Conservation (phyloP, 1,284 basidiomycete species). For the Sparassis latifolia region DNA sequence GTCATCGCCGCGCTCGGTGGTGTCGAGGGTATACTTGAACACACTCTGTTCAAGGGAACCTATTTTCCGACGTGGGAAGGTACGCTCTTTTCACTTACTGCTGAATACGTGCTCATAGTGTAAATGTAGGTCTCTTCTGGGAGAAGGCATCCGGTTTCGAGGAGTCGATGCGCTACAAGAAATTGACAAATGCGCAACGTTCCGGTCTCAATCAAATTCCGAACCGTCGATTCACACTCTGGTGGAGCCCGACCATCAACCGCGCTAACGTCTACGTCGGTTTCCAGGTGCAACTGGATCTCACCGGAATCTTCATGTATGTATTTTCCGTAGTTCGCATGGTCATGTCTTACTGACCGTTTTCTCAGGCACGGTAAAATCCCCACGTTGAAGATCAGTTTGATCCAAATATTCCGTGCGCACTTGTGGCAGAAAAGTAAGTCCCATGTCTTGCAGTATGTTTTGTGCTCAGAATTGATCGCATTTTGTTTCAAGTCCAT, state of each 20-base stretch:
- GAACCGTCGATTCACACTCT: conserved; percentile 99
- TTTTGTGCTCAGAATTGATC: neutral
- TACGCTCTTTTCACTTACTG: conserved; percentile 20
- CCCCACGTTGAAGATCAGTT: conserved; percentile 94
- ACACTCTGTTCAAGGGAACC: conserved; percentile 96
- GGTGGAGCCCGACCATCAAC: conserved; percentile 99
- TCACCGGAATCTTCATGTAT: conserved; percentile 90
- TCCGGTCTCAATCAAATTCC: conserved; percentile 98
- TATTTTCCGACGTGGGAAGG: conserved; percentile 92
- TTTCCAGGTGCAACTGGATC: conserved; percentile 98
- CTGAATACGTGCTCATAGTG: conserved; percentile 1
- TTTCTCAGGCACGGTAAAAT: conserved; percentile 90
- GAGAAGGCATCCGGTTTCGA: conserved; percentile 94
- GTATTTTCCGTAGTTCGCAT: conserved; percentile 13
- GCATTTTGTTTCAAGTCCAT: conserved; percentile 45
- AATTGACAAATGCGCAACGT: conserved; percentile 91
- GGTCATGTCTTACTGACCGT: conserved; percentile 8
- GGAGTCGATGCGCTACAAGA: conserved; percentile 97
- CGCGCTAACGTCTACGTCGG: conserved; percentile 98
- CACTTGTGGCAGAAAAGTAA: conserved; percentile 98
- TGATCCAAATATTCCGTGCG: conserved; percentile 99
- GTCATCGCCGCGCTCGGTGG: conserved; percentile 98
- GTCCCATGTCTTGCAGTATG: conserved; percentile 23
- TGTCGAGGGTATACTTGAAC: conserved; percentile 96
- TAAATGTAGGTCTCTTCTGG: conserved; percentile 75